Evolutionary conservation across 2,329 filamentous ascomycete genomes (phyloP).

Genomic region (Didymella arachidicola): DNA sequence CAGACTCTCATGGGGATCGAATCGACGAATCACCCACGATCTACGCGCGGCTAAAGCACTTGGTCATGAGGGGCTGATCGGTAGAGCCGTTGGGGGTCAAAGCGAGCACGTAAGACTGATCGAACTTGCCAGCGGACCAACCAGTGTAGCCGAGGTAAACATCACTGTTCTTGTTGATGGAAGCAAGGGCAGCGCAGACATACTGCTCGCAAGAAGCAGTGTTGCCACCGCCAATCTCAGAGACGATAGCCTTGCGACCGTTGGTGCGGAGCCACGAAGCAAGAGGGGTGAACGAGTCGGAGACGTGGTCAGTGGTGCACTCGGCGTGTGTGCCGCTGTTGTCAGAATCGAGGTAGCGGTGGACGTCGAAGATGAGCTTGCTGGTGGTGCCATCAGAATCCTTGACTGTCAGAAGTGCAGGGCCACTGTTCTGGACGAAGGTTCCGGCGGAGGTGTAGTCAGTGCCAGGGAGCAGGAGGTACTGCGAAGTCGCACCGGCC

Average conservation of each 20-base stretch:
- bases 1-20: not conserved
- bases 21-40: no score
- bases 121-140: conserved; percentile 44
- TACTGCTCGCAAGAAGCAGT: conserved; percentile 45
- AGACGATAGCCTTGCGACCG: conserved; percentile 50
- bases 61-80: conserved; percentile 2
- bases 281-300: conserved; percentile 46
- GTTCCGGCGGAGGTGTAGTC: conserved; percentile 58
- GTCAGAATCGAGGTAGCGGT: conserved; percentile 54
- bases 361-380: conserved; percentile 59
- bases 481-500: conserved; percentile 68
- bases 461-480: conserved; percentile 70
- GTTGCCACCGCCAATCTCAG: conserved; percentile 54
- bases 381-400: conserved; percentile 67
- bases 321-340: conserved; percentile 48
- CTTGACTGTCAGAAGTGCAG: conserved; percentile 61
- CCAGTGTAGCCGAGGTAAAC: conserved; percentile 43
- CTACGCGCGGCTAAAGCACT: conserved; percentile 17
- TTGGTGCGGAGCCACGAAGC: conserved; percentile 50
- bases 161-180: conserved; percentile 32
- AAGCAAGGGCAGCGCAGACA: conserved; percentile 37
- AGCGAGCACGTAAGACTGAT: conserved; percentile 34
- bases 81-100: conserved; percentile 30
- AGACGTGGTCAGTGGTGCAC: conserved; percentile 40
- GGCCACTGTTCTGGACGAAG: conserved; percentile 45